phyloP scores from a whole-genome alignment of 164 flowering plant genomes.

The Aristolochia contorta region DNA sequence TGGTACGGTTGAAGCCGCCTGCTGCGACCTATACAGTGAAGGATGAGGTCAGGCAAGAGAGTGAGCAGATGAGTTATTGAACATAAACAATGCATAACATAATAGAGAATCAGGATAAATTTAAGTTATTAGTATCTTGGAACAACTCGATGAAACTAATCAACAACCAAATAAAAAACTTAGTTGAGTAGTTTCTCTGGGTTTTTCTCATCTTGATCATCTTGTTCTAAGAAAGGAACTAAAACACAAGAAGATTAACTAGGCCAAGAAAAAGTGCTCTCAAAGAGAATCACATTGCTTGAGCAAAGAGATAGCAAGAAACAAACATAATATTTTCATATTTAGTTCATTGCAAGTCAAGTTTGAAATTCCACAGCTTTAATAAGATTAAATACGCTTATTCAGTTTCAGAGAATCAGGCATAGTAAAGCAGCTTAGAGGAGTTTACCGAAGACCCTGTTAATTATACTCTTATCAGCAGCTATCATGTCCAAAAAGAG shows the following conservation, averaged over 20 bases:
- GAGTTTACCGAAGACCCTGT: slow-evolving; percentile 78
- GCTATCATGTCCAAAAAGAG: slow-evolving; percentile 60
- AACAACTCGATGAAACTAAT: no score
- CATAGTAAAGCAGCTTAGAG: slow-evolving; percentile 4
- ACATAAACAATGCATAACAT: background rate
- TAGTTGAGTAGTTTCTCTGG: no score
- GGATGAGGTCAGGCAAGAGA: background rate
- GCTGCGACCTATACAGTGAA: slow-evolving; percentile 49
- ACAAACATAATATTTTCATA: background rate
- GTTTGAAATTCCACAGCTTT: background rate
- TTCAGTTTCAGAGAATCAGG: background rate
- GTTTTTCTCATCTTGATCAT: no score
- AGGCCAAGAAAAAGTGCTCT: no score
- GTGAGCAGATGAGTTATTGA: slow-evolving; percentile 1
- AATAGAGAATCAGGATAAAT: background rate
- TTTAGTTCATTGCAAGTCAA: background rate
- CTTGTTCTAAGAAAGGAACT: background rate
- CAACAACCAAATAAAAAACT: no score
- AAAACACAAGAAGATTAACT: background rate
- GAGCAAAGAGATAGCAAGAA: background rate
- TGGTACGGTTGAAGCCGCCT: slow-evolving; percentile 75
- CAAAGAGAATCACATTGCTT: background rate
- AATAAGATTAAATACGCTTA: background rate
- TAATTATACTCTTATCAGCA: slow-evolving; percentile 65
- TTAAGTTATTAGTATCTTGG: no score